phyloP scores from a whole-genome alignment of 148 eudicot species.

The Rhododendron molle region DNA sequence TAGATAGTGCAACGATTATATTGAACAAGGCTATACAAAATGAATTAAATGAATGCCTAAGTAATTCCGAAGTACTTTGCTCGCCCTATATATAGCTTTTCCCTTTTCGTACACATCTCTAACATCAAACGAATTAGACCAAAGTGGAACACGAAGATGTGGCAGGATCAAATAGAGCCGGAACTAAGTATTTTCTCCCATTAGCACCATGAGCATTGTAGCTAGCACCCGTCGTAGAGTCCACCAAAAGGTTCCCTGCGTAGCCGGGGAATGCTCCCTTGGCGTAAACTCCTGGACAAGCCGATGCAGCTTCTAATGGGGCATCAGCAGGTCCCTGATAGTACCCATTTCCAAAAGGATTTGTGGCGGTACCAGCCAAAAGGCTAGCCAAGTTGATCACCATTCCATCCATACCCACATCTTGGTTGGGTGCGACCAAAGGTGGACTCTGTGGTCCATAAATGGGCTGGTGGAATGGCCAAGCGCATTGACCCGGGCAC shows the following conservation, averaged over 20 bases:
- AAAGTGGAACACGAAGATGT: constrained; percentile 8
- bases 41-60: not conserved
- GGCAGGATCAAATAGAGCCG: constrained; percentile 18
- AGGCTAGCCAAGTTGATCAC: constrained; percentile 19
- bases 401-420: constrained; percentile 14
- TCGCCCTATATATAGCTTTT: not conserved
- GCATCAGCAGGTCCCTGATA: constrained; percentile 15
- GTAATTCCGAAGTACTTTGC: not conserved
- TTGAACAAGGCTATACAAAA: not conserved
- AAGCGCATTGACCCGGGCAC: constrained; percentile 19
- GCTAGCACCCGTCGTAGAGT: constrained; percentile 20
- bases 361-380: constrained; percentile 2
- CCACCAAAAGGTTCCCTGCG: constrained; percentile 21
- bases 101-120: not conserved
- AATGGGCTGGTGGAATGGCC: constrained; percentile 24
- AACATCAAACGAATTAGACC: not conserved
- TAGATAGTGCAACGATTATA: not conserved
- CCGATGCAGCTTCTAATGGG: constrained; percentile 18
- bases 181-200: constrained; percentile 13
- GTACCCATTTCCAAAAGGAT: constrained; percentile 18
- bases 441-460: constrained; percentile 19
- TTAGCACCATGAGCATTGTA: constrained; percentile 18
- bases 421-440: constrained; percentile 17
- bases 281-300: constrained; percentile 9
- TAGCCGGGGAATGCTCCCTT: constrained; percentile 23